Conservation (phyloP, 192 early-diverging fungal species). For the Backusella mclennaniae region DNA sequence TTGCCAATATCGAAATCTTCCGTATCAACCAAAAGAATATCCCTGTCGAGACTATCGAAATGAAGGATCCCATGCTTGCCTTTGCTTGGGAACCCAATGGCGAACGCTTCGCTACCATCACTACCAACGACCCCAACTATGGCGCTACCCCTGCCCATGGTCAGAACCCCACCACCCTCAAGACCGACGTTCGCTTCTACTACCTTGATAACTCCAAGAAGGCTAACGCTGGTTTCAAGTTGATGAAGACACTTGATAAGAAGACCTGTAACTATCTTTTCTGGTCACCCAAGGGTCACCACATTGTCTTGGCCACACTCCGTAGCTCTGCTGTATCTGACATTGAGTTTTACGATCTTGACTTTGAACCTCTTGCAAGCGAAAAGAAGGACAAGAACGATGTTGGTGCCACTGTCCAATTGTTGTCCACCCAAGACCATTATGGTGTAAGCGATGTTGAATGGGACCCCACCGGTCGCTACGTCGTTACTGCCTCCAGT, state of each 20-base stretch:
- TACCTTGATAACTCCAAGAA: conserved; percentile 69
- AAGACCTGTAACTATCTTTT: conserved; percentile 80
- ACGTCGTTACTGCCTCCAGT: conserved; percentile 81
- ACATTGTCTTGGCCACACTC: conserved; percentile 85
- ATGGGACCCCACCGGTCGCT: conserved; percentile 99
- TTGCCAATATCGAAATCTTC: conserved; percentile 95
- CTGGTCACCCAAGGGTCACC: conserved; percentile 97
- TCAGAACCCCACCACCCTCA: conserved; percentile 48
- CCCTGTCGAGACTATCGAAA: conserved; percentile 95
- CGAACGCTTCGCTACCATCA: conserved; percentile 89
- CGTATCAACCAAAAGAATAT: conserved; percentile 86
- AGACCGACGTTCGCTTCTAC: conserved; percentile 80
- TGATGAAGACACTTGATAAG: conserved; percentile 80
- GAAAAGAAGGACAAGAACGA: conserved; percentile 52
- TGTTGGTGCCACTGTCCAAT: conserved; percentile 52
- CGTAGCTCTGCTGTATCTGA: conserved; percentile 72
- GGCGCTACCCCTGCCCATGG: conserved; percentile 55
- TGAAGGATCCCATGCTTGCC: conserved; percentile 78
- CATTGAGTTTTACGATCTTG: conserved; percentile 92
- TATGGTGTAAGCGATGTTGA: conserved; percentile 95
- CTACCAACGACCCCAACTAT: conserved; percentile 65
- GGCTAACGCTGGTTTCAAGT: conserved; percentile 70
- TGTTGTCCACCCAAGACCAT: conserved; percentile 82
- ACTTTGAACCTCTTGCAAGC: conserved; percentile 58
- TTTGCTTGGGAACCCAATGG: conserved; percentile 97